Base-by-base conservation (phyloP, 352 stramenopile genomes). In the Aphanomyces cochlioides region DNA sequence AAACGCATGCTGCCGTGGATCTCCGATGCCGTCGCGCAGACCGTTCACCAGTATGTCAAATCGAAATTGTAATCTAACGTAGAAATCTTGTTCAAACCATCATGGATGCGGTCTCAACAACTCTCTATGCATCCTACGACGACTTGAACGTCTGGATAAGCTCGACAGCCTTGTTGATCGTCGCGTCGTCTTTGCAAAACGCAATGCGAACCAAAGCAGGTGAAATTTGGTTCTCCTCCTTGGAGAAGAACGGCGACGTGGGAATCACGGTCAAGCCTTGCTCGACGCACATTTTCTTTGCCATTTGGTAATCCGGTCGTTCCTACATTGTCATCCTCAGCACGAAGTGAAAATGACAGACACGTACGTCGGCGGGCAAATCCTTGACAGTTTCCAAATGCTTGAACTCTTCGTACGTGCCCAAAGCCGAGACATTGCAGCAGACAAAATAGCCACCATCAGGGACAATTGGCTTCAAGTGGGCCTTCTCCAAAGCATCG, bases 171-270 rank as follows among this genome's bases (percentile, higher is more conserved):
- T 92, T 80, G 64, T 93, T 78, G 19, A 98, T 75, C 5, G 92
- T 98, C 67, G 96, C 85, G 72, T 98, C 95, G 69, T 96, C 95
- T 77, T 99, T 99, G 77, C 96, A 99, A 81, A 97, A 99, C 7
- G 95, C 96, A 67, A 99, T 92, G 48, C 96, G 92, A 37, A 94
- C 83, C 38, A 95, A 60, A 10, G 81, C 88, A 0, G 78, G 82
- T 13, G 88, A 88, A 8, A 96, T 74, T 50, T 87, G 80, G 69
- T 96, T 82, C 72, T 96, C 93, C 1, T 80, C 78, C 19, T 77
- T 74, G 48, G 83, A 88, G 77, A 98, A 98, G 81, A 98, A 99
- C 17, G 91, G 88, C 13, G 85, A 97, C 56, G 94, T 96, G 48
- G 93, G 95, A 76, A 98, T 99, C 38, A 95, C 86, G 0, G 93